These are phyloP conservation scores for Suillus sp. DNA, from an alignment of 768 basidiomycete species.

Conservation along the genomic window DNA sequence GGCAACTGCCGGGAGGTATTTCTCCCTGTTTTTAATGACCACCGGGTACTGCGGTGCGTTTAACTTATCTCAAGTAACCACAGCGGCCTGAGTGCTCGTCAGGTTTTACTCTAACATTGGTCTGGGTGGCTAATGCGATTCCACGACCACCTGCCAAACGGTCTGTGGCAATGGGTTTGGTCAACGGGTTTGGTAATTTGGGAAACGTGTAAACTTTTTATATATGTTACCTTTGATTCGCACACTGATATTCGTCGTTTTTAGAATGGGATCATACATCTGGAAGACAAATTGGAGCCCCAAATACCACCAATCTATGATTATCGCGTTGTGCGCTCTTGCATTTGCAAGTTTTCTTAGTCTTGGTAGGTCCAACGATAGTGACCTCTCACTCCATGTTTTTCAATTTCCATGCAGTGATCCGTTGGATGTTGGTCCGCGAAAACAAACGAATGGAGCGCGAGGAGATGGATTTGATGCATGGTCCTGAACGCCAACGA, in stretches of 20 bases:
- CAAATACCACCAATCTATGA: slow-evolving; percentile 63
- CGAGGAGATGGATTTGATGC: slow-evolving; percentile 44
- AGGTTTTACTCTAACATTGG: slow-evolving; percentile 49
- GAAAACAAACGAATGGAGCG: slow-evolving; percentile 54
- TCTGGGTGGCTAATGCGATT: slow-evolving; percentile 64
- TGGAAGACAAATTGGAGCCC: slow-evolving; percentile 66
- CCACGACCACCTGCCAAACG: slow-evolving; percentile 60
- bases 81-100: not conserved
- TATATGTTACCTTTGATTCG: not conserved
- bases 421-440: slow-evolving; percentile 44
- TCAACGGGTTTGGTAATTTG: slow-evolving; percentile 60
- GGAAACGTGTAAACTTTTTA: slow-evolving; percentile 53
- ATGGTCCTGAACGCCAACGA: slow-evolving; percentile 47
- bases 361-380: slow-evolving; percentile 29
- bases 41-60: slow-evolving; percentile 47
- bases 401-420: slow-evolving; percentile 30
- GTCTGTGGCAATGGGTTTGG: slow-evolving; percentile 59
- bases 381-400: not conserved
- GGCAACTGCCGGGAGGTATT: slow-evolving; percentile 54
- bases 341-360: slow-evolving; percentile 35
- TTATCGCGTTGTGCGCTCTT: slow-evolving; percentile 46
- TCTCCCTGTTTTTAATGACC: slow-evolving; percentile 67
- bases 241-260: not conserved
- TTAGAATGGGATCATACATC: slow-evolving; percentile 60
- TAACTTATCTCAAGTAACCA: not conserved